Base-by-base conservation (phyloP, 495 filamentous ascomycete genomes). In the Trichoderma asperelloides region DNA sequence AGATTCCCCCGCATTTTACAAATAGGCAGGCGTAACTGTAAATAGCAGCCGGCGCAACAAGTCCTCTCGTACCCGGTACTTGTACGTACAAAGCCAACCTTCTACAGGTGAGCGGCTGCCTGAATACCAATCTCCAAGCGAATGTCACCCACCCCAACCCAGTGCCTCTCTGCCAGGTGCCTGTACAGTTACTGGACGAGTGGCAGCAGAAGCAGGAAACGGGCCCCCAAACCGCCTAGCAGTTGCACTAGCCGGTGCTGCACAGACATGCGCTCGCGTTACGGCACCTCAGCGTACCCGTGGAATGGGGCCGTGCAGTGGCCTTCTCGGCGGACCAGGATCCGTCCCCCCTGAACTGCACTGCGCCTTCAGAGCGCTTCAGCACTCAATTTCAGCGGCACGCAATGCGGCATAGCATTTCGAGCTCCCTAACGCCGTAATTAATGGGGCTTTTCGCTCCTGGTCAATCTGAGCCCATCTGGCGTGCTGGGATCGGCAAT, bases 1-100 rank as follows among this genome's bases (percentile, higher is more conserved):
- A 60, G 55, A 60, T 60, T 60, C 55, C 55, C 55, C 55, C 55
- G 55, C 55, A 60, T 60, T 60, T 60, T 60, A 21, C n/a, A 21
- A 55, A 55, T 55, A 21, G 55, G 55, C 47, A 51, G 21, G n/a
- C 18, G 47, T 51, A 18, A 51, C 47, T 21, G 55, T 30, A 30
- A 11, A 28, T 18, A 1, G 30, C 6, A 15, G 12, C 43, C 43
- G 15, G 43, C 43, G n/a, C 43, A 47, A 47, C 15, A 15, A 47
- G 13, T 47, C n/a, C n/a, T 16, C 8, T 30, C 2, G 51, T 60
- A 23, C 23, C 27, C 15, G 23, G 27, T 55, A 55, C 15, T 12
- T n/a, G 47, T 51, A 3, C n/a, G 16, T 51, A 51, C 47, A 21
- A 23, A 3, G n/a, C 6, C 23, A 3, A 21, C 2, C 13, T 45